phyloP scores from a whole-genome alignment of 2,329 filamentous ascomycete species.

The Aureobasidium uvarum region DNA sequence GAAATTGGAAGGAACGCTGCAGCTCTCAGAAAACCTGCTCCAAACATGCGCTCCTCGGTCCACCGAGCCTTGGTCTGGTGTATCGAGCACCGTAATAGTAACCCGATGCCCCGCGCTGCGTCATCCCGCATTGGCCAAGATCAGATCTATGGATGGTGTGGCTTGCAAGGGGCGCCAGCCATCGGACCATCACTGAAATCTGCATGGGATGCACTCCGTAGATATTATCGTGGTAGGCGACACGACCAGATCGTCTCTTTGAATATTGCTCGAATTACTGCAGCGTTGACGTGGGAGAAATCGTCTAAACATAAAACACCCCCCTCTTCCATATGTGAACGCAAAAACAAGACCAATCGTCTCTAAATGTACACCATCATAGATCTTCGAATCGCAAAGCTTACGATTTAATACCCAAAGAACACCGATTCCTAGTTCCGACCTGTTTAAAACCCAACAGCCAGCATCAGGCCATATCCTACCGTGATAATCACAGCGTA shows the following conservation, averaged over 20 bases:
- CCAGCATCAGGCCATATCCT: slow-evolving; percentile 85
- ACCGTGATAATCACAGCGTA: slow-evolving; percentile 80
- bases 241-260: background rate
- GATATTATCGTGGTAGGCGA: background rate
- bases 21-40: slow-evolving; percentile 13
- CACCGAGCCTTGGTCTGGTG: slow-evolving; percentile 6
- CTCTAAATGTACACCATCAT: slow-evolving; percentile 12
- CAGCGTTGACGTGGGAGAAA: background rate
- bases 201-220: background rate
- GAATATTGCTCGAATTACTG: background rate
- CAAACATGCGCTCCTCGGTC: background rate
- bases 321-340: background rate
- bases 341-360: background rate
- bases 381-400: background rate
- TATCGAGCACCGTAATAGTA: slow-evolving; percentile 1
- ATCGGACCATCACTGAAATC: background rate
- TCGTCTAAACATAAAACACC: slow-evolving; percentile 18
- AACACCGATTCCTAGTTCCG: no score
- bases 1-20: slow-evolving; percentile 7
- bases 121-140: slow-evolving; percentile 4
- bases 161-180: slow-evolving; percentile 1
- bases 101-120: background rate
- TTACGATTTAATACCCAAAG: background rate
- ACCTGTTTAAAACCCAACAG: slow-evolving; percentile 53
- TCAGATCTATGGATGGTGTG: slow-evolving; percentile 14